Conservation (phyloP, 2,329 filamentous ascomycete species). For the Microsporum ferrugineum region DNA sequence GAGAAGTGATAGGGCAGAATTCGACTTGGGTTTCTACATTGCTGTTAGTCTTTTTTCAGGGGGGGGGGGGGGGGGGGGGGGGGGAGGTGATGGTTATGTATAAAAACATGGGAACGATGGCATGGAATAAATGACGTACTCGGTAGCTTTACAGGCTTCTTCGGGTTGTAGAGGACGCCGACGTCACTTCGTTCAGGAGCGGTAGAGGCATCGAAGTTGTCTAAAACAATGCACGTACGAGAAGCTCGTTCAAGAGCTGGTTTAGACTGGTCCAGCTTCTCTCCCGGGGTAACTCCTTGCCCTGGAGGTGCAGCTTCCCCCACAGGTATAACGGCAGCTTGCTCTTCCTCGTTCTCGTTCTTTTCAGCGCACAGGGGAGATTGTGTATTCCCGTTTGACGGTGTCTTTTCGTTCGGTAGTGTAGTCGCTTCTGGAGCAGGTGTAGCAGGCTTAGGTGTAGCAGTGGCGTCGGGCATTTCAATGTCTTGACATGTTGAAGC, state of each 20-base stretch:
- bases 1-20: conserved; percentile 72
- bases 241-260: conserved; percentile 11
- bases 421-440: not conserved
- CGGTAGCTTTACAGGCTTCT: conserved; percentile 36
- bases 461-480: not conserved
- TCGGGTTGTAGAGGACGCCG: conserved; percentile 46
- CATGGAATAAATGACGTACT: conserved; percentile 28
- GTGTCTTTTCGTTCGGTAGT: not conserved
- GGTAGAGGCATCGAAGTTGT: conserved; percentile 46
- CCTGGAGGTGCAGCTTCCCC: not conserved
- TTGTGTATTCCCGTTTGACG: not conserved
- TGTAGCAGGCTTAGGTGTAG: not conserved
- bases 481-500: not conserved
- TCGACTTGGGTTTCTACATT: conserved; percentile 35
- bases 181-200: conserved; percentile 42
- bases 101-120: not conserved
- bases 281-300: conserved; percentile 2
- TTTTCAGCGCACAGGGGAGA: not conserved
- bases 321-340: not conserved
- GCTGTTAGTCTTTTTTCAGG: not conserved
- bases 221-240: conserved; percentile 48
- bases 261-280: conserved; percentile 3
- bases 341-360: not conserved
- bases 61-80: not conserved
- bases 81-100: not conserved